These are phyloP conservation scores for Letharia columbiana DNA, from an alignment of 495 filamentous ascomycete genomes.

Conservation along the genomic window DNA sequence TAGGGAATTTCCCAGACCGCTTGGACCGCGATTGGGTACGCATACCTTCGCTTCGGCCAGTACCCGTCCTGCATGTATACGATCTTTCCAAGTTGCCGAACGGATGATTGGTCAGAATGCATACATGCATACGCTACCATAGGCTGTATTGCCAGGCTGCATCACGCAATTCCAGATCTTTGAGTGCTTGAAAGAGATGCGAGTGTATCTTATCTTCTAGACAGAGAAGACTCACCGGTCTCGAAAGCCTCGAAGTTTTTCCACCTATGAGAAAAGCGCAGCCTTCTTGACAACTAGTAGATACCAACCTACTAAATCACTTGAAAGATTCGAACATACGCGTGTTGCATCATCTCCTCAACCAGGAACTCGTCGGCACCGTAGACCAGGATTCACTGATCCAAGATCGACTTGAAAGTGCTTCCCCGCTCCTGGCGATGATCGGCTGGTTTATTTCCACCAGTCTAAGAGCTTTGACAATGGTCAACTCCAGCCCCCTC, in stretches of 20 bases:
- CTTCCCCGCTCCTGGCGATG: not conserved
- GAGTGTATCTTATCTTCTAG: not conserved
- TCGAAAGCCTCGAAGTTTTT: not conserved
- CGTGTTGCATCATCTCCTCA: not conserved
- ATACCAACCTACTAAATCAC: not conserved
- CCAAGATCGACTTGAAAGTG: not conserved
- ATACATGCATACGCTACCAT: not conserved
- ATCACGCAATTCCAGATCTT: not conserved
- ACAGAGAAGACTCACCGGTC: not conserved
- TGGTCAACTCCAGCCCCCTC: not conserved
- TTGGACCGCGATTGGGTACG: not conserved
- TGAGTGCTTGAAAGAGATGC: not conserved
- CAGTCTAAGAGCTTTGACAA: not conserved
- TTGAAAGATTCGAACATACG: not conserved
- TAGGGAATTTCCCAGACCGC: not conserved
- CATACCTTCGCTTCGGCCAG: not conserved
- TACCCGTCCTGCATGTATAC: not conserved
- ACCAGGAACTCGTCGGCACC: not conserved
- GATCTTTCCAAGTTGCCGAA: not conserved
- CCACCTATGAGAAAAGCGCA: not conserved
- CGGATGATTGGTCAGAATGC: not conserved
- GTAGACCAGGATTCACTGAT: not conserved
- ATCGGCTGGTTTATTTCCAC: not conserved
- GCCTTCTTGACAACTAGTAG: not conserved
- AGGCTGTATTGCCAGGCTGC: not conserved